phyloP scores from a whole-genome alignment of 345 rosid species.

The Melastoma malabathricum region DNA sequence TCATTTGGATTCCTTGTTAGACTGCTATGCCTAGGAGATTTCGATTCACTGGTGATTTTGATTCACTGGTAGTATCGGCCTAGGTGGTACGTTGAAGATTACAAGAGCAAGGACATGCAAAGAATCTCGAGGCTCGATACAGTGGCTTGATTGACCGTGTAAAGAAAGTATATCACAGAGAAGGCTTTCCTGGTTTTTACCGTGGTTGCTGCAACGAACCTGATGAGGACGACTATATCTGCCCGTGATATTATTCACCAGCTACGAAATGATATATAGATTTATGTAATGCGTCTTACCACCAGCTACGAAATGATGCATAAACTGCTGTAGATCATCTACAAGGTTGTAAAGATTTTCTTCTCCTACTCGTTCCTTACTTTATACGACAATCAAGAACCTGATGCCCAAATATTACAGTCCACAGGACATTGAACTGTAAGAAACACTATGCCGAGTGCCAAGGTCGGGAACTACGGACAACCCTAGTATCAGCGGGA shows the following conservation, averaged over 20 bases:
- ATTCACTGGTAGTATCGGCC: neutral
- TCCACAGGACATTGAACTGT: too few relatives aligned
- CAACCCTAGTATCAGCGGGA: neutral
- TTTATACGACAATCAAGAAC: too few relatives aligned
- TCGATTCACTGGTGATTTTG: neutral
- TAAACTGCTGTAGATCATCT: too few relatives aligned
- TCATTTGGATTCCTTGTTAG: too few relatives aligned
- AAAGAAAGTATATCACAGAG: slow-evolving; percentile 54
- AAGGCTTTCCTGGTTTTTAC: slow-evolving; percentile 69
- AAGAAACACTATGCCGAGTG: too few relatives aligned
- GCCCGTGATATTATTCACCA: slow-evolving; percentile 90
- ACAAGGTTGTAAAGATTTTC: too few relatives aligned
- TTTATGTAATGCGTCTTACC: slow-evolving; percentile 36
- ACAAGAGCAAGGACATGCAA: slow-evolving; percentile 82
- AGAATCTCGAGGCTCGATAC: slow-evolving; percentile 26
- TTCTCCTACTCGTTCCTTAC: too few relatives aligned
- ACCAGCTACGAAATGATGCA: slow-evolving; percentile 15
- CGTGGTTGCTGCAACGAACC: slow-evolving; percentile 91
- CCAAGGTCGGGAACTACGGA: neutral
- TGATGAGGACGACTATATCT: slow-evolving; percentile 76
- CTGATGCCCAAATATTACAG: too few relatives aligned
- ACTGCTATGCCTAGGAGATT: too few relatives aligned
- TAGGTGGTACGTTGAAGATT: slow-evolving; percentile 85
- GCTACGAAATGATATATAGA: slow-evolving; percentile 84
- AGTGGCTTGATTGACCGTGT: slow-evolving; percentile 62